Conservation (phyloP, 2,329 filamentous ascomycete genomes). For the Metarhizium humberi region DNA sequence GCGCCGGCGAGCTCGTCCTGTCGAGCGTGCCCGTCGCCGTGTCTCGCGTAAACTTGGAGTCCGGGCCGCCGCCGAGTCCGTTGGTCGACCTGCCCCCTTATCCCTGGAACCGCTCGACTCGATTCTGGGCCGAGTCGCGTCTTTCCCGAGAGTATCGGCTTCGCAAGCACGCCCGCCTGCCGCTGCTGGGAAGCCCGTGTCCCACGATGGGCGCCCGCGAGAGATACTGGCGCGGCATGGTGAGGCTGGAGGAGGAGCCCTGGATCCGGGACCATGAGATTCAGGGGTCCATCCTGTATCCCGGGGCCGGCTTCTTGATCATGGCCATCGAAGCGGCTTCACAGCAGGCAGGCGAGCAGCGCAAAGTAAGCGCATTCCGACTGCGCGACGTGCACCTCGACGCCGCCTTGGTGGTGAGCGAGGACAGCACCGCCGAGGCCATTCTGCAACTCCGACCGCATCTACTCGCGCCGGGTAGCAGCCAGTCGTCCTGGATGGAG, state of each 20-base stretch:
- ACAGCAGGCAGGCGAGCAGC: background rate
- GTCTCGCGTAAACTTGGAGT: background rate
- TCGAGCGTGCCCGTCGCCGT: background rate
- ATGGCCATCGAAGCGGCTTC: conserved; percentile 20
- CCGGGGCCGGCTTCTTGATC: conserved; percentile 23
- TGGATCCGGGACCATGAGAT: conserved; percentile 26
- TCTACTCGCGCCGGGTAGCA: background rate
- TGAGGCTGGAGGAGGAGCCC: conserved; percentile 18
- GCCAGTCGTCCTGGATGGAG: background rate
- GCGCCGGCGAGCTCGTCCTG: background rate
- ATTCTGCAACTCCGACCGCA: conserved; percentile 9
- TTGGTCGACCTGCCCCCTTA: conserved; percentile 15
- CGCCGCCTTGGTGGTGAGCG: conserved; percentile 14
- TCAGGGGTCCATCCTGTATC: conserved; percentile 21
- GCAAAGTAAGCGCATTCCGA: conserved; percentile 3
- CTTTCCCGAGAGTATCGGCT: conserved; percentile 13
- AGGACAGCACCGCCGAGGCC: conserved; percentile 14
- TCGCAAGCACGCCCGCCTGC: conserved; percentile 12
- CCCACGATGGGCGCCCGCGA: conserved; percentile 14
- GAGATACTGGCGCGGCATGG: conserved; percentile 22
- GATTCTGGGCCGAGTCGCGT: conserved; percentile 20
- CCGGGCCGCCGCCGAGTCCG: background rate
- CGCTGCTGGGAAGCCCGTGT: conserved; percentile 13
- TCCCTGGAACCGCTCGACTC: conserved; percentile 18
- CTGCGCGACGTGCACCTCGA: conserved; percentile 11